Base-by-base conservation (phyloP, 306 rosid species). In the Casuarina cunninghamiana region DNA sequence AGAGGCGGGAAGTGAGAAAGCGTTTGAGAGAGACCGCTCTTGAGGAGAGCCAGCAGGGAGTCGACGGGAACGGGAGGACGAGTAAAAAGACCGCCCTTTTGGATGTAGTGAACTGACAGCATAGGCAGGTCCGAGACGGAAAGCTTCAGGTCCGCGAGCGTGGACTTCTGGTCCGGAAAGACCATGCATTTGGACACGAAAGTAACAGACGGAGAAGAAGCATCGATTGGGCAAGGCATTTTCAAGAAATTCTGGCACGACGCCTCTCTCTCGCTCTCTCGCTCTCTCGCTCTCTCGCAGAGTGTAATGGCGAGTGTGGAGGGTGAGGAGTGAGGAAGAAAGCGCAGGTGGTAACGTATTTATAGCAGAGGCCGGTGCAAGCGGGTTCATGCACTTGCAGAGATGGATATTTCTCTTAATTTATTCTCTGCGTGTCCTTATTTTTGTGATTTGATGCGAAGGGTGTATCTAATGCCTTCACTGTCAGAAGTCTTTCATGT, bases 41-140 rank as follows among this genome's bases (percentile, higher is more conserved):
- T 88, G 5, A 94, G 80, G 9, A 82, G 84, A 0, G 85, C 50
- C 50, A 92, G 2, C 15, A 89, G 17, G 10, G 83, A 63, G 50
- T 78, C 78, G 2, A 39, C 35, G 0, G 93, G 87, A 5, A 83
- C 37, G 16, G 86, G 79, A 2, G 92, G 92, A 45, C 75, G 78
- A 9, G 97, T 82, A 85, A 94, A 95, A 82, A 95, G 93, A 65
- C 91, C 81, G 0, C 98, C 98, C 44, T 95, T 95, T 62, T 95
- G 98, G 85, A 95, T 95, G 77, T 95, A 95, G 81, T 94, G 96
- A 72, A 97, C 89, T 12, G 98, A 94, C 6, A 94, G 87, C 97
- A 94, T 94, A 39, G 97, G 90, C 10, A 94, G 96, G 79, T 94
- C 98, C 15, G 98, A 94, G 70, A 94, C 94, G 21, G 97, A 90